A percentile compares a stretch with the other conserved stretches of the same genome.
These are phyloP conservation scores for Batkoa obscura DNA, from an alignment of 371 early-diverging fungal genomes.

Conservation along the genomic window DNA sequence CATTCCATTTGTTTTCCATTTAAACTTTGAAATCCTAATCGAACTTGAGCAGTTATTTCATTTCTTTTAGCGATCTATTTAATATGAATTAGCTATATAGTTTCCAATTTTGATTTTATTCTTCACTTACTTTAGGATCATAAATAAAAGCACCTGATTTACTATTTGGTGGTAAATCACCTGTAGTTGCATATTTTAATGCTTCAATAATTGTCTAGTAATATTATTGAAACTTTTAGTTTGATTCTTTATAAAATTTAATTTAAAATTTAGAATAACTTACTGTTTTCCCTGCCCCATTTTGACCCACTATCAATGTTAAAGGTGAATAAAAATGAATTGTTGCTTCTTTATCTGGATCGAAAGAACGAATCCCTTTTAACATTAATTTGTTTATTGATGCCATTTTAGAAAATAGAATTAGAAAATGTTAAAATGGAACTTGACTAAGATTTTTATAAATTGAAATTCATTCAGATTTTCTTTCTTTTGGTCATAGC, in stretches of 20 bases:
- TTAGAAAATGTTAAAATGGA: no score
- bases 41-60: constrained; percentile 91
- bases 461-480: no score
- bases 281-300: constrained; percentile 94
- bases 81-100: background rate
- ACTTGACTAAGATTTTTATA: no score
- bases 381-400: constrained; percentile 60
- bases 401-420: constrained; percentile 24
- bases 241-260: no score
- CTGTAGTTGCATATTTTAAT: constrained; percentile 94
- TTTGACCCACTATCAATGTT: constrained; percentile 96
- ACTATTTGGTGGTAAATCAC: constrained; percentile 87
- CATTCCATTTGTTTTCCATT: constrained; percentile 53
- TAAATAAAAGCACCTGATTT: constrained; percentile 89
- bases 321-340: constrained; percentile 88
- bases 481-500: no score
- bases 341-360: constrained; percentile 52
- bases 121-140: constrained; percentile 72
- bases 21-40: constrained; percentile 68
- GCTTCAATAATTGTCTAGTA: constrained; percentile 86
- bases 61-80: constrained; percentile 50
- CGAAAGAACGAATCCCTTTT: constrained; percentile 91
- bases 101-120: background rate
- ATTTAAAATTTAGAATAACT: no score
- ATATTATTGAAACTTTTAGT: no score